These are phyloP conservation scores for Paragyromitra xinjiangensis DNA, from an alignment of 495 filamentous ascomycete genomes.

Conservation along the genomic window DNA sequence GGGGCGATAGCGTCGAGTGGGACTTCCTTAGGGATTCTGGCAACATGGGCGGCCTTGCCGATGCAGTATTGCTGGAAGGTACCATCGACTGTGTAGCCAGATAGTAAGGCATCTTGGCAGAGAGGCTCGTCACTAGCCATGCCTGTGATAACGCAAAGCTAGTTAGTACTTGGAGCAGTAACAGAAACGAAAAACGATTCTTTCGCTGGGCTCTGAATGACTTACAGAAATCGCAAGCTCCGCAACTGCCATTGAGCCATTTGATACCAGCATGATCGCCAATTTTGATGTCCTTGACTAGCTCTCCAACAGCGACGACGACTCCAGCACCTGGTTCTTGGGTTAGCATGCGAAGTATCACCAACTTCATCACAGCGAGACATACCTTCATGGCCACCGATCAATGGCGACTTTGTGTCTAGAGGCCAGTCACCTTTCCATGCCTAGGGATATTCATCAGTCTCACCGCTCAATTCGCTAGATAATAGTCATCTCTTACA, in stretches of 20 bases:
- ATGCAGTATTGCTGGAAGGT: conserved; percentile 92
- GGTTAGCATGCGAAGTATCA: conserved; percentile 12
- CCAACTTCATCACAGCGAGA: background rate
- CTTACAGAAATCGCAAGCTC: conserved; percentile 81
- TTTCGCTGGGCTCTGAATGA: conserved; percentile 17
- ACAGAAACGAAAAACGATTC: background rate
- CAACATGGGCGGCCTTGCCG: conserved; percentile 82
- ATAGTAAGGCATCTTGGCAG: conserved; percentile 75
- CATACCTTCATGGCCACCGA: conserved; percentile 86
- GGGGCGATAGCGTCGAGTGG: conserved; percentile 81
- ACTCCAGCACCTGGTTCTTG: conserved; percentile 69
- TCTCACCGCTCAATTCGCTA: background rate
- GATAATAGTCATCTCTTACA: conserved; percentile 28
- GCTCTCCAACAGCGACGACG: conserved; percentile 78
- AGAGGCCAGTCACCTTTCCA: conserved; percentile 91
- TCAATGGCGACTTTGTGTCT: conserved; percentile 77
- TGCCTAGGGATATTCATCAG: conserved; percentile 68
- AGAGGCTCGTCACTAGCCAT: conserved; percentile 72
- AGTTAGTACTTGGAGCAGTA: conserved; percentile 5
- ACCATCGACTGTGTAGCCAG: conserved; percentile 91
- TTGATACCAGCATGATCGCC: conserved; percentile 87
- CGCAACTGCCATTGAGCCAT: conserved; percentile 88
- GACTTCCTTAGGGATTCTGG: conserved; percentile 77
- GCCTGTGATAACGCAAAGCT: conserved; percentile 27
- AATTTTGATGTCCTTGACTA: conserved; percentile 76